Evolutionary conservation across 768 basidiomycete species (phyloP), one percentile per base, ranked within the genome.

Genomic region (Pholiota conissans): DNA sequence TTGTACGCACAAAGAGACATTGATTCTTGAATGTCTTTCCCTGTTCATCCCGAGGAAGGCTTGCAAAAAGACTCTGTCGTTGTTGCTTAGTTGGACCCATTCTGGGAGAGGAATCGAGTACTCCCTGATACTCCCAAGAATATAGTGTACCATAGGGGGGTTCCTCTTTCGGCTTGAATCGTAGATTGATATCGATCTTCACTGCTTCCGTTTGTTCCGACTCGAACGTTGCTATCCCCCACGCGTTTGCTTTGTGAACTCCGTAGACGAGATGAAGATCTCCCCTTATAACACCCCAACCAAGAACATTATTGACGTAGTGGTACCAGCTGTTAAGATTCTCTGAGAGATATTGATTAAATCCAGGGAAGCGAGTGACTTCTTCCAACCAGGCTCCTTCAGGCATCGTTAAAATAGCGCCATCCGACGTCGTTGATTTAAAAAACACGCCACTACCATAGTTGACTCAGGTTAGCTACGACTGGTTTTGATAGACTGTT

Each of bases 371-470:
- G 20, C 35, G 53, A 4, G 6, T 7, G 1, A 61, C 47, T 18
- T 59, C 54, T 13, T 51, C 35, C 3, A 52, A 52, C 3, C 39
- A 14, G n/a, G 57, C 53, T 1, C 59, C 59, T 11, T 58, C 54
- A 11, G 62, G 62, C 59, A 63, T 58, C 10, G 51, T 53, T 13
- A 63, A 46, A 16, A 63, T 48, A 1, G 60, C 62, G 13, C 57
- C 59, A 11, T 63, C 62, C 4, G 47, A 28, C 2, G 28, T 50
- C 3, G 49, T 35, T 6, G 57, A 51, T 18, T 49, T n/a, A n/a
- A n/a, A n/a, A n/a, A n/a, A n/a, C n/a, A n/a, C n/a, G n/a, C n/a
- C n/a, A n/a, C n/a, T n/a, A n/a, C n/a, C n/a, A n/a, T n/a, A n/a
- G n/a, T n/a, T n/a, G n/a, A n/a, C n/a, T n/a, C n/a, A n/a, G n/a